phyloP scores from a whole-genome alignment of 257 asterid genomes.

The Cynanchum wilfordii region DNA sequence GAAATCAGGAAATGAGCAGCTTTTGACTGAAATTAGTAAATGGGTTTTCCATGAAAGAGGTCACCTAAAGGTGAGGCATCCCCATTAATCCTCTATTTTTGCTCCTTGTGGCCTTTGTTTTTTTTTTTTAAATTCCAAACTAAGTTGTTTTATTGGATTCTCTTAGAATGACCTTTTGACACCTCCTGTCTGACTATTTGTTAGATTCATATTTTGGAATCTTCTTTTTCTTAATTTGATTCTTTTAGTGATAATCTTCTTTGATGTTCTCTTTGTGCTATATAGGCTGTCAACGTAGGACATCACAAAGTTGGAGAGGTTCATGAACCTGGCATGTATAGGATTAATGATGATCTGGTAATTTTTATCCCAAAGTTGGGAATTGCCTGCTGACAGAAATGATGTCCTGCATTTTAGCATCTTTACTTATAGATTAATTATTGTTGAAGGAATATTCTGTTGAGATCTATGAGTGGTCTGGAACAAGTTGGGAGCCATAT shows the following conservation, averaged over 20 bases:
- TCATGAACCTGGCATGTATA: slow-evolving; percentile 67
- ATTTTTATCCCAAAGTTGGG: slow-evolving; percentile 11
- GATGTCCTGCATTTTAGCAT: slow-evolving; percentile 1
- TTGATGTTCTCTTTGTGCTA: slow-evolving; percentile 3
- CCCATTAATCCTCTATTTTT: not conserved
- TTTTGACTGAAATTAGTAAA: slow-evolving; percentile 68
- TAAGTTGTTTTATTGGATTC: not conserved
- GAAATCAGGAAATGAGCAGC: slow-evolving; percentile 80
- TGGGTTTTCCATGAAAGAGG: slow-evolving; percentile 94
- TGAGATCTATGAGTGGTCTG: slow-evolving; percentile 78
- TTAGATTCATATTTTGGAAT: not conserved
- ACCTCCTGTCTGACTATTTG: not conserved
- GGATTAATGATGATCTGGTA: slow-evolving; percentile 89
- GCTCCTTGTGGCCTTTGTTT: not conserved
- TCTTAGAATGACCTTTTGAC: not conserved
- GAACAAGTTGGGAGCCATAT: slow-evolving; percentile 72
- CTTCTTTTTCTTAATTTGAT: not conserved
- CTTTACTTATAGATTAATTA: slow-evolving; percentile 5
- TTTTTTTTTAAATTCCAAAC: slow-evolving; percentile 2
- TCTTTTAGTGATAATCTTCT: not conserved
- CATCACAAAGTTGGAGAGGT: slow-evolving; percentile 73
- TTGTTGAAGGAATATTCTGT: slow-evolving; percentile 57
- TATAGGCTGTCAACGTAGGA: slow-evolving; percentile 63
- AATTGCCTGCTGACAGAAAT: not conserved
- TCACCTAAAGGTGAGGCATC: slow-evolving; percentile 63